Conservation (phyloP, 176 grass and related monocot genomes). For the Saccharum officinarum region DNA sequence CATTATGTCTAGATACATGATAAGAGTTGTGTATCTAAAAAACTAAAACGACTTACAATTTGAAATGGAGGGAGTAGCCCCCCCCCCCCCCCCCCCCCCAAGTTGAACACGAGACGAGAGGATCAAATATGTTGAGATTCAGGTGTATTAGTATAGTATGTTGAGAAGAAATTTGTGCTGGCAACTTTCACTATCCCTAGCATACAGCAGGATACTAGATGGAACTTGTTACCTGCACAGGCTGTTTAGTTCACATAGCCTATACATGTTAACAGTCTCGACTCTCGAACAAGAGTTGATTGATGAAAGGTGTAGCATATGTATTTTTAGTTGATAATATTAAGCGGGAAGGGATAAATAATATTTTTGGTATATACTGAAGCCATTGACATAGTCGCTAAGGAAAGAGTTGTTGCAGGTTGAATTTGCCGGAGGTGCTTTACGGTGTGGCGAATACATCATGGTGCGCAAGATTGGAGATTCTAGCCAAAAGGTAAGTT, state of each 20-base stretch:
- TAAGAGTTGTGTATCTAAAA: too few relatives aligned
- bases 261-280: not conserved
- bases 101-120: not conserved
- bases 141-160: not conserved
- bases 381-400: not conserved
- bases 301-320: not conserved
- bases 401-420: conserved; percentile 51
- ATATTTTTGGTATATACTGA: conserved; percentile 14
- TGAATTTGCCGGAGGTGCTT: conserved; percentile 78
- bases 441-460: conserved; percentile 82
- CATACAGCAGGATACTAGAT: not conserved
- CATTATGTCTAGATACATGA: too few relatives aligned
- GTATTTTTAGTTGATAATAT: conserved; percentile 1
- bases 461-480: conserved; percentile 83
- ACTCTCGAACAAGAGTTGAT: not conserved
- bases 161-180: not conserved
- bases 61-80: too few relatives aligned
- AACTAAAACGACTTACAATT: too few relatives aligned
- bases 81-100: too few relatives aligned
- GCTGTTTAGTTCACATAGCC: not conserved
- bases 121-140: not conserved
- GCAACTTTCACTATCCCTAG: not conserved
- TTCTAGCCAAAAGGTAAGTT: conserved; percentile 75
- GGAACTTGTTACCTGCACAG: not conserved
- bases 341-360: conserved; percentile 5